Conservation (phyloP, 805 yeast species). For the Cyberlindnera mrakii region DNA sequence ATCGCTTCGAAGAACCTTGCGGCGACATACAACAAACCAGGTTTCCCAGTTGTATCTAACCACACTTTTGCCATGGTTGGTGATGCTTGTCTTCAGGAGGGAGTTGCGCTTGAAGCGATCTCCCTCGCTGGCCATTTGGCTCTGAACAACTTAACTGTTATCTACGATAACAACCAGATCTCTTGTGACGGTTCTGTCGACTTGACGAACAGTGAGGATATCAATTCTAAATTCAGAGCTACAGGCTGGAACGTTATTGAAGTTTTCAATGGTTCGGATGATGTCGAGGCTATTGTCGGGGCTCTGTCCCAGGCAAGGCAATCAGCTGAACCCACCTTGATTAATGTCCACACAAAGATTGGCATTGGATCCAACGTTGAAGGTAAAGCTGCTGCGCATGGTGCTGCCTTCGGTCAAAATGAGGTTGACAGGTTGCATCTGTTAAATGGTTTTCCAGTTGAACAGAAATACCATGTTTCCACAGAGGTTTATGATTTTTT, state of each 20-base stretch:
- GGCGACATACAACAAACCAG: conserved; percentile 90
- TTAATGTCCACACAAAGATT: conserved; percentile 82
- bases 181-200: conserved; percentile 91
- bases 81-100: conserved; percentile 98
- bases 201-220: conserved; percentile 91
- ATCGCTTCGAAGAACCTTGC: conserved; percentile 88
- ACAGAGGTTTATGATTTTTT: conserved; percentile 73
- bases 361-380: conserved; percentile 83
- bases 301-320: conserved; percentile 81
- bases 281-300: conserved; percentile 57
- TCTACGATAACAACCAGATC: conserved; percentile 95
- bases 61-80: conserved; percentile 80
- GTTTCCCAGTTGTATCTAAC: conserved; percentile 61
- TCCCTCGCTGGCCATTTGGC: conserved; percentile 94
- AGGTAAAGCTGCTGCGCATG: conserved; percentile 92
- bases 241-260: conserved; percentile 88
- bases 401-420: conserved; percentile 90
- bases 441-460: conserved; percentile 83
- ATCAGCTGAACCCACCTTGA: conserved; percentile 82
- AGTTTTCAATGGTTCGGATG: conserved; percentile 75
- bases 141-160: conserved; percentile 86
- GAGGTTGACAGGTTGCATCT: conserved; percentile 82
- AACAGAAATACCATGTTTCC: conserved; percentile 70
- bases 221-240: conserved; percentile 71
- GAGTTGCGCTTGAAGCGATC: conserved; percentile 88